These are phyloP conservation scores for Pseudogymnoascus sp. DNA, from an alignment of 2,329 filamentous ascomycete genomes.

Conservation along the genomic window DNA sequence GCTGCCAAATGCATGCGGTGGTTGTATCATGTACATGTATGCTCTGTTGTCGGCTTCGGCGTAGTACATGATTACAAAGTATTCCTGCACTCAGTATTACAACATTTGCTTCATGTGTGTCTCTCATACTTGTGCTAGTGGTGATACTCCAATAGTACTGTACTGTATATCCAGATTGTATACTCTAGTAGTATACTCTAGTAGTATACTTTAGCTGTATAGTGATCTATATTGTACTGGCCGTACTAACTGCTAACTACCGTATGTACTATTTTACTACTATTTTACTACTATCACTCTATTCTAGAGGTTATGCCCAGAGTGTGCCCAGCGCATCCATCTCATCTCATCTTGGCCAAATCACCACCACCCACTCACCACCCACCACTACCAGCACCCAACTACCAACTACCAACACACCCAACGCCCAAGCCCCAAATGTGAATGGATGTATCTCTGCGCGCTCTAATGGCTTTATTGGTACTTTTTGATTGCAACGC, in stretches of 20 bases:
- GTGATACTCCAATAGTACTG: too few relatives aligned
- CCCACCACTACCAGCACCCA: not conserved
- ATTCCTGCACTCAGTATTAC: not conserved
- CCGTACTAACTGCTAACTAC: too few relatives aligned
- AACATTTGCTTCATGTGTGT: not conserved
- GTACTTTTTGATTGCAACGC: not conserved
- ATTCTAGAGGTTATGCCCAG: too few relatives aligned
- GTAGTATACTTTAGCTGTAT: too few relatives aligned
- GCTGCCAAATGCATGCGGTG: not conserved
- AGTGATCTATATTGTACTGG: too few relatives aligned
- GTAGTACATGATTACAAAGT: not conserved
- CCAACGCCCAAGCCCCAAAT: not conserved
- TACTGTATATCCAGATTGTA: not conserved
- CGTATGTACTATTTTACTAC: too few relatives aligned
- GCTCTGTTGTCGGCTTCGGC: not conserved
- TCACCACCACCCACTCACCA: not conserved
- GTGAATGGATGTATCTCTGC: not conserved
- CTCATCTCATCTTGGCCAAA: not conserved
- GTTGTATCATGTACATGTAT: not conserved
- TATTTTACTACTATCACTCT: too few relatives aligned
- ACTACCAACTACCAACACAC: not conserved
- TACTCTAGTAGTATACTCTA: not conserved
- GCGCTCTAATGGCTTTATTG: not conserved
- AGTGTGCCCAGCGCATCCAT: not conserved
- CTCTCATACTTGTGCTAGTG: not conserved